Evolutionary conservation across 2,329 filamentous ascomycete species (phyloP).

Genomic region (Aspergillus felis): DNA sequence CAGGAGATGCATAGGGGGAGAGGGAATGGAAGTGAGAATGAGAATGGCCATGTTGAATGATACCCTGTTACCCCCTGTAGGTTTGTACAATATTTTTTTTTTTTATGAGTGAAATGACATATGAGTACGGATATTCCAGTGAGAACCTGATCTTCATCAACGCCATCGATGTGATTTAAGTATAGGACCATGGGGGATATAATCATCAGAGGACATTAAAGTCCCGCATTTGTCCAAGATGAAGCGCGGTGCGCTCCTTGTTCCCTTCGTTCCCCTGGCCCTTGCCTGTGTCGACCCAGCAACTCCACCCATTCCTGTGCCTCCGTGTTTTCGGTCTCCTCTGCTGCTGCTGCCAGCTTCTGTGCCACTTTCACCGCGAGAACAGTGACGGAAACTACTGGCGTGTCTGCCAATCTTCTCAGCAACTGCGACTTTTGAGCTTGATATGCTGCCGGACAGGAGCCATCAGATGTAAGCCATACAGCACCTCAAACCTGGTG

Average conservation of each 20-base stretch:
- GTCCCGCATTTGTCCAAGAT: slow-evolving; percentile 12
- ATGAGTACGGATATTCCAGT: neutral
- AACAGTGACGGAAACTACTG: slow-evolving; percentile 18
- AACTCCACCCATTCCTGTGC: slow-evolving; percentile 16
- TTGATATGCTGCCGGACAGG: too few relatives aligned
- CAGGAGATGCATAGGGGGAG: neutral
- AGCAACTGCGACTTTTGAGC: slow-evolving; percentile 18
- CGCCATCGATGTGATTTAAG: neutral
- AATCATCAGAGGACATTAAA: too few relatives aligned
- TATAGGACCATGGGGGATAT: neutral
- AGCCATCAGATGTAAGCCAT: too few relatives aligned
- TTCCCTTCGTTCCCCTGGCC: slow-evolving; percentile 18
- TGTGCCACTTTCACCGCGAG: slow-evolving; percentile 23
- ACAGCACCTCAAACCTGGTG: too few relatives aligned
- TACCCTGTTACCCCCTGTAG: neutral
- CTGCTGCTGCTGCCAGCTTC: slow-evolving; percentile 17
- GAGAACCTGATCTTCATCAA: neutral
- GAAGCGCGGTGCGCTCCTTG: slow-evolving; percentile 24
- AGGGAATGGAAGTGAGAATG: neutral
- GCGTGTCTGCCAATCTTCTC: slow-evolving; percentile 16
- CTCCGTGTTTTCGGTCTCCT: slow-evolving; percentile 20
- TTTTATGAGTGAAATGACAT: neutral
- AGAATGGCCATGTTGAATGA: neutral
- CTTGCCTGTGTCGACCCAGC: slow-evolving; percentile 18
- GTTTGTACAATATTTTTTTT: neutral